Evolutionary conservation across 2,329 filamentous ascomycete genomes (phyloP).

Genomic region (Dendrostoma leiphaemia): DNA sequence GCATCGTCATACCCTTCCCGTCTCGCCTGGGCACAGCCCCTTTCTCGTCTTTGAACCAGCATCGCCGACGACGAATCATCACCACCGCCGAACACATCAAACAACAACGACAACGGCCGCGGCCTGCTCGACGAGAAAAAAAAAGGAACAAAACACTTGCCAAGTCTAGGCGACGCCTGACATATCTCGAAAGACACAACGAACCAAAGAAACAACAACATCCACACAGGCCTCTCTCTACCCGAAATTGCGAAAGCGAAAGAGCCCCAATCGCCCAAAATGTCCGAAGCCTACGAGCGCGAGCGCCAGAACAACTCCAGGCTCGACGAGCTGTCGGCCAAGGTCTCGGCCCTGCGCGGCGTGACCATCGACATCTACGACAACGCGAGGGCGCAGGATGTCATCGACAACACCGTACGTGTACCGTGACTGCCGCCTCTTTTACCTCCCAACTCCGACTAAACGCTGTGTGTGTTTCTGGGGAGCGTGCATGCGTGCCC

Average conservation of each 20-base stretch:
- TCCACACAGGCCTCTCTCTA: neutral
- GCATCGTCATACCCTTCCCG: neutral
- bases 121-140: no score
- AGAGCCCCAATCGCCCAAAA: slow-evolving; percentile 34
- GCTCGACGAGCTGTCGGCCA: slow-evolving; percentile 84
- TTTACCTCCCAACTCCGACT: no score
- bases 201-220: neutral
- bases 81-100: neutral
- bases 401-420: slow-evolving; percentile 83
- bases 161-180: no score
- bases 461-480: no score
- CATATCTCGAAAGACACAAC: no score
- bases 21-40: neutral
- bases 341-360: slow-evolving; percentile 87
- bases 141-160: no score
- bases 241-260: neutral
- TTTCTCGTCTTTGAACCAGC: slow-evolving; percentile 5
- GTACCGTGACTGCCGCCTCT: no score
- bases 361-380: slow-evolving; percentile 99
- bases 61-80: neutral
- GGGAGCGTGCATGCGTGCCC: no score
- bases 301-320: slow-evolving; percentile 93
- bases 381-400: slow-evolving; percentile 81
- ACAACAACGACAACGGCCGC: neutral
- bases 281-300: slow-evolving; percentile 77